These are phyloP conservation scores for Aspergillus candidus DNA, from an alignment of 2,329 filamentous ascomycete species.

Conservation along the genomic window DNA sequence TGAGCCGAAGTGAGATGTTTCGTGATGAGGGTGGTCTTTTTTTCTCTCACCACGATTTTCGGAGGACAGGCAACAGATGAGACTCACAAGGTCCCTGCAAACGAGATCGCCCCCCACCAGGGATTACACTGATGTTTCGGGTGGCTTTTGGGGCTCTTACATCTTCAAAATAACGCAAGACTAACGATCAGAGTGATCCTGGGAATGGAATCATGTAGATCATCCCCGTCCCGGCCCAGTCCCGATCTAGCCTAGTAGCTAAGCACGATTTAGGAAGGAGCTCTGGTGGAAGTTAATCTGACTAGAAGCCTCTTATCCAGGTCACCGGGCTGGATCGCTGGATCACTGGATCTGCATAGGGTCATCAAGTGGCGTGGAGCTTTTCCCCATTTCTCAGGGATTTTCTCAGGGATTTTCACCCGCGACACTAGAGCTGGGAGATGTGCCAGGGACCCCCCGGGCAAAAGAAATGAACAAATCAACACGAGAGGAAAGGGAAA, in stretches of 20 bases:
- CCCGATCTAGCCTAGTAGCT: constrained; percentile 8
- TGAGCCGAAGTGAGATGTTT: no score
- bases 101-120: constrained; percentile 6
- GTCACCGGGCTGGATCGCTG: constrained; percentile 1
- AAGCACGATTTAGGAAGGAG: constrained; percentile 5
- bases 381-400: constrained; percentile 1
- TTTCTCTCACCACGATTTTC: neutral
- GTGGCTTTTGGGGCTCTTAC: constrained; percentile 4
- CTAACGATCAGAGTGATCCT: constrained; percentile 1
- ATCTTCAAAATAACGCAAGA: neutral
- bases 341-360: constrained; percentile 8
- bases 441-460: neutral
- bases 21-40: neutral
- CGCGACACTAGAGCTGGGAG: neutral
- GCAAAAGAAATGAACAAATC: neutral
- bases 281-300: neutral
- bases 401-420: neutral
- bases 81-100: constrained; percentile 9
- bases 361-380: constrained; percentile 4
- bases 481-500: neutral
- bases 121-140: constrained; percentile 16
- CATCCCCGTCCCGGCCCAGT: constrained; percentile 4
- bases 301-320: constrained; percentile 6
- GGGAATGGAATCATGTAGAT: constrained; percentile 4
- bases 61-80: constrained; percentile 1